Percentiles rank a stretch among this genome's conserved stretches.
These are phyloP conservation scores for Penicillium simplicissimum DNA, from an alignment of 495 filamentous ascomycete genomes.

Conservation along the genomic window DNA sequence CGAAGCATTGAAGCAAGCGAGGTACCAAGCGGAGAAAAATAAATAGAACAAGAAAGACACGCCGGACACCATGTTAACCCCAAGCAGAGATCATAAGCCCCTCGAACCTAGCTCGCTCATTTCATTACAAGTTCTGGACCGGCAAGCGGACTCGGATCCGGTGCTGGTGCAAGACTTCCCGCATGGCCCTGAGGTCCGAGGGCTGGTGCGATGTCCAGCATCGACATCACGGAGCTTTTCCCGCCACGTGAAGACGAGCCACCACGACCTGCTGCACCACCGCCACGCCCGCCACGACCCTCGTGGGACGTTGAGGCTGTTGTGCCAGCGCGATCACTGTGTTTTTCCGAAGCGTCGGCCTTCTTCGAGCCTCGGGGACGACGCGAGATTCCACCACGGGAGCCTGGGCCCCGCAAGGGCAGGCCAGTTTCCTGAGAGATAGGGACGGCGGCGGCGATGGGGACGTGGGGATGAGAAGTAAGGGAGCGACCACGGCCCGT, in stretches of 20 bases:
- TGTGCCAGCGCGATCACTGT: constrained; percentile 31
- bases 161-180: constrained; percentile 25
- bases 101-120: constrained; percentile 10
- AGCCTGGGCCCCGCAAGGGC: constrained; percentile 69
- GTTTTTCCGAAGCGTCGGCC: constrained; percentile 60
- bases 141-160: constrained; percentile 30
- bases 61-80: background rate
- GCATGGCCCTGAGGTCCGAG: constrained; percentile 18
- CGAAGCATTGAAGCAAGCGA: background rate
- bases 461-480: constrained; percentile 39
- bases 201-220: constrained; percentile 33
- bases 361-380: constrained; percentile 83
- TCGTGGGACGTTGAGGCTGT: constrained; percentile 27
- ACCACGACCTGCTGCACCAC: constrained; percentile 32
- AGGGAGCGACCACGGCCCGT: constrained; percentile 49
- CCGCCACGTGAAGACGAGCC: constrained; percentile 34
- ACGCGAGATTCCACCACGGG: constrained; percentile 75
- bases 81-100: background rate
- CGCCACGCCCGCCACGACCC: constrained; percentile 33
- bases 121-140: constrained; percentile 36
- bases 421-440: constrained; percentile 50
- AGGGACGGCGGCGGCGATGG: constrained; percentile 42
- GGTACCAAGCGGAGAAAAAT: background rate
- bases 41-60: background rate
- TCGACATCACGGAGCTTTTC: constrained; percentile 27